These are phyloP conservation scores for Termitomyces bulborhizus DNA, from an alignment of 768 basidiomycete genomes.

Conservation along the genomic window DNA sequence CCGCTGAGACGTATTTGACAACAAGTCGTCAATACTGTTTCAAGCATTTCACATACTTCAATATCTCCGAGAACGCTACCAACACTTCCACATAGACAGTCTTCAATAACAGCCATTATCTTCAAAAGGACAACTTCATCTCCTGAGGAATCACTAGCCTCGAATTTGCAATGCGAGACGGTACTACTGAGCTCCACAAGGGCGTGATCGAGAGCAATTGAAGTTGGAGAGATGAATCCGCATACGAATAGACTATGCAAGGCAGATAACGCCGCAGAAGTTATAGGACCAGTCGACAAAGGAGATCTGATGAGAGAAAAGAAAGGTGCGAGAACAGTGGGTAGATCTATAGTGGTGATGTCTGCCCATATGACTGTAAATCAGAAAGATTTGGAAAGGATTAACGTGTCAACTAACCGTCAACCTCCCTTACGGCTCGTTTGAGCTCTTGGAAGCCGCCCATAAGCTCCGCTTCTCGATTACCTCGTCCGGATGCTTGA, in stretches of 20 bases:
- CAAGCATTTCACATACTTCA: conserved; percentile 96
- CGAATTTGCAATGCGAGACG: conserved; percentile 95
- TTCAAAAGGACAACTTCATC: conserved; percentile 94
- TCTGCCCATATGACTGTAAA: conserved; percentile 34
- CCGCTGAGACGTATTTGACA: conserved; percentile 97
- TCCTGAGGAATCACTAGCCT: conserved; percentile 94
- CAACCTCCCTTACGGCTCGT: conserved; percentile 60
- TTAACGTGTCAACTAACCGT: conserved; percentile 38
- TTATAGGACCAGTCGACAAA: conserved; percentile 94
- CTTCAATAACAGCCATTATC: conserved; percentile 85
- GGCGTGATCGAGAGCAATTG: conserved; percentile 54
- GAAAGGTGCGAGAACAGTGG: conserved; percentile 76
- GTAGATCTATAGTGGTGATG: conserved; percentile 48
- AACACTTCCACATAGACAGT: conserved; percentile 67
- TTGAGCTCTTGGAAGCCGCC: conserved; percentile 83
- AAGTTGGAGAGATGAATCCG: conserved; percentile 56
- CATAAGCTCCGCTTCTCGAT: conserved; percentile 82
- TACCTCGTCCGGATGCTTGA: conserved; percentile 42
- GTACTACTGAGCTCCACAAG: conserved; percentile 83
- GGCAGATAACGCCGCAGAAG: conserved; percentile 85
- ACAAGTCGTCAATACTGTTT: conserved; percentile 94
- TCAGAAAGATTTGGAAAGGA: conserved; percentile 2
- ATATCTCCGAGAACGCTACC: conserved; percentile 80
- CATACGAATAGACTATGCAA: conserved; percentile 85
- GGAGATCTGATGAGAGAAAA: conserved; percentile 91